These are phyloP conservation scores for Rhinocladiella similis DNA, from an alignment of 2,329 filamentous ascomycete species.

Conservation along the genomic window DNA sequence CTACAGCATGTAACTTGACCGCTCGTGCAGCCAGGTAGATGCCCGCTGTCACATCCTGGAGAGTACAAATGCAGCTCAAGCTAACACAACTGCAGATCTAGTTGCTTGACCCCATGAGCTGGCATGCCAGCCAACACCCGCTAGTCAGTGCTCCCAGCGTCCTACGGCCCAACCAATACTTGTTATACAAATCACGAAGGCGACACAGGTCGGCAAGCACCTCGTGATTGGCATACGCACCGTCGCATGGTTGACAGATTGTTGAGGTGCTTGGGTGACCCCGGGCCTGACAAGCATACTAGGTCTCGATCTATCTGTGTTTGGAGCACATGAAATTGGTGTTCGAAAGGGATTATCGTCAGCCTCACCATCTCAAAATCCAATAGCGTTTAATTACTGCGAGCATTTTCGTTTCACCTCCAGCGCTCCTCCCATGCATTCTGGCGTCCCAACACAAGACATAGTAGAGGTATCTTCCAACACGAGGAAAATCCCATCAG, in stretches of 20 bases:
- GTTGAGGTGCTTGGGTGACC: conserved; percentile 13
- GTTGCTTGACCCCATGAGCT: not conserved
- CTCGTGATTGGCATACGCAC: conserved; percentile 23
- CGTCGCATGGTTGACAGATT: conserved; percentile 27
- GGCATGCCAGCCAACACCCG: not conserved
- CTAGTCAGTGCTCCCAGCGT: not conserved
- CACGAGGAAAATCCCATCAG: not conserved
- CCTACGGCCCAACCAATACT: not conserved
- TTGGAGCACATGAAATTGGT: not conserved
- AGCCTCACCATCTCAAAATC: not conserved
- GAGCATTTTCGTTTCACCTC: not conserved
- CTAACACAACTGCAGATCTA: not conserved
- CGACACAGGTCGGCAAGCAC: conserved; percentile 18
- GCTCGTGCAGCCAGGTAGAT: no score
- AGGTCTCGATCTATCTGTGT: not conserved
- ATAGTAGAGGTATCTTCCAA: not conserved
- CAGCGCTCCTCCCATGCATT: not conserved
- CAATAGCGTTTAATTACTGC: not conserved
- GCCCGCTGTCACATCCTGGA: not conserved
- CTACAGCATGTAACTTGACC: no score
- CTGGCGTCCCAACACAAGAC: not conserved
- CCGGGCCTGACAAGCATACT: not conserved
- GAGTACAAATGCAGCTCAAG: not conserved
- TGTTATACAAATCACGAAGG: not conserved
- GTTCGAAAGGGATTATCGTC: not conserved